A percentile compares a stretch with the other conserved stretches of the same genome.
Evolutionary conservation across 1,284 basidiomycete genomes (phyloP).

Genomic region (Melampsora americana): DNA sequence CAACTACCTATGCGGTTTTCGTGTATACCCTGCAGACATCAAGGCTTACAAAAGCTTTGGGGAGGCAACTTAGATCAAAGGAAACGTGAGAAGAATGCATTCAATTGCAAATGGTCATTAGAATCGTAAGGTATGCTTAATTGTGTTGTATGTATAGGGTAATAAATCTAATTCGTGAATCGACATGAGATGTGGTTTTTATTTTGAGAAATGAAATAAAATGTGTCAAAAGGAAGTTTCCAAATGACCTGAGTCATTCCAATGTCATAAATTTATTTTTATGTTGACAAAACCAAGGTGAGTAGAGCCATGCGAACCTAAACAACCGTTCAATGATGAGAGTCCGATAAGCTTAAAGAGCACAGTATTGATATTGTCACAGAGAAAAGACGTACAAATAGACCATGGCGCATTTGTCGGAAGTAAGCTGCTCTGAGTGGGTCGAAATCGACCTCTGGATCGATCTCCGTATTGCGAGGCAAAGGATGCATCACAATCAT

Average conservation of each 20-base stretch:
- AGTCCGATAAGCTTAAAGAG: not conserved
- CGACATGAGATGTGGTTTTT: not conserved
- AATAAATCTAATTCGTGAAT: not conserved
- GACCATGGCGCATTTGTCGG: slow-evolving; percentile 96
- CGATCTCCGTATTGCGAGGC: slow-evolving; percentile 92
- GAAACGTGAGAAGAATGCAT: too few species aligned
- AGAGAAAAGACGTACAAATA: slow-evolving; percentile 67
- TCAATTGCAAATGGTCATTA: too few species aligned
- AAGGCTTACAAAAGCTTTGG: too few species aligned
- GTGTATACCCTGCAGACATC: too few species aligned
- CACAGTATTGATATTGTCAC: not conserved
- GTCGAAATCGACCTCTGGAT: slow-evolving; percentile 97
- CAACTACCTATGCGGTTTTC: too few species aligned
- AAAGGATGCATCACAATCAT: slow-evolving; percentile 99
- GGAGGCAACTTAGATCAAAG: too few species aligned
- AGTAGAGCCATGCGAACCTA: slow-evolving; percentile 44
- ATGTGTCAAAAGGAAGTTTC: not conserved
- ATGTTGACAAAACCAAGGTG: slow-evolving; percentile 35
- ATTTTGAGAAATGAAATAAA: not conserved
- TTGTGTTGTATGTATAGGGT: too few species aligned
- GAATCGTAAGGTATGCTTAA: too few species aligned
- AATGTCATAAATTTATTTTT: not conserved
- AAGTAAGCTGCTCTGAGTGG: slow-evolving; percentile 91
- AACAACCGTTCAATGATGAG: not conserved
- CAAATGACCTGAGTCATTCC: too few species aligned